Base-by-base conservation (phyloP, 148 eudicot species). In the Rhododendron griersonianum region DNA sequence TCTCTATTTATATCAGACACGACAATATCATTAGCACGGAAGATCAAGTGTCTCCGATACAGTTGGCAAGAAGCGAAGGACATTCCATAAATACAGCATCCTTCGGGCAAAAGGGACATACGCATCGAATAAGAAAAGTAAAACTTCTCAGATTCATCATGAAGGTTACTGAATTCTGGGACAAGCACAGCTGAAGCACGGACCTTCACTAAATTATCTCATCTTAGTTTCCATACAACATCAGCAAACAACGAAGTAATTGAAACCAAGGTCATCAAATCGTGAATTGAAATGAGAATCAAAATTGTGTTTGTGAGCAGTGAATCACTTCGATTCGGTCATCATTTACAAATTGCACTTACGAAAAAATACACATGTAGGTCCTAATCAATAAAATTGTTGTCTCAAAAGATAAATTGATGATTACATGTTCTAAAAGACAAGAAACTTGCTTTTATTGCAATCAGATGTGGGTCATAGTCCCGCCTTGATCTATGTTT, bases 141-240 rank as follows among this genome's bases (percentile, higher is more conserved):
- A 59, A 84, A 93, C 47, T 88, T 87, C 30, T 79, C 85, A 23
- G 74, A 77, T 4, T 84, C 82, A 63, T 21, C 73, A 57, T 77
- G 78, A 69, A 87, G 91, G 85, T 90, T 86, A 89, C 94, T 90
- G 86, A 37, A 86, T 91, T 97, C 99, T 5, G 98, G 99, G 53
- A 93, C 90, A 74, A 97, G 86, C 86, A 93, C 92, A 87, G 98
- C 93, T 85, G 99, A 97, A 76, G 98, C 95, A 85, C 99, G 98
- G 81, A 95, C 96, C 99, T 95, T 87, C 65, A 85, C 81, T 15
- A 28, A 59, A 84, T 73, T 87, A 86, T 55, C 82, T 78, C 5
- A 21, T 84, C 84, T 81, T 57, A 84, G 80, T 50, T 55, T 53
- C 37, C 4, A 77, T 51, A 47, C 7, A 39, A 55, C 28, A 65